Evolutionary conservation across 2,329 filamentous ascomycete genomes (phyloP).

Genomic region (Bipolaris victoriae): DNA sequence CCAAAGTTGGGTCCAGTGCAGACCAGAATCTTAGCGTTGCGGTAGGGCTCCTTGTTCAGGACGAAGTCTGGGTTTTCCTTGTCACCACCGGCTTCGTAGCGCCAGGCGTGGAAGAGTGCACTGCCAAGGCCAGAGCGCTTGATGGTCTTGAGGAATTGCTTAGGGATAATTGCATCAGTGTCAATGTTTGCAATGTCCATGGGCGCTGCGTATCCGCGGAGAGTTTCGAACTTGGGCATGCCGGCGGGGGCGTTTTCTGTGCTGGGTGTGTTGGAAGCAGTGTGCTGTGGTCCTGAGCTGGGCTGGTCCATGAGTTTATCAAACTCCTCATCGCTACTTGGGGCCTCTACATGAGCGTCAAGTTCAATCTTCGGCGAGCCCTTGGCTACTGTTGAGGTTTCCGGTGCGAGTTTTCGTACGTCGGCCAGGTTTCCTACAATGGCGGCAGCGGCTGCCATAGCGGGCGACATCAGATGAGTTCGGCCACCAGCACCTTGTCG

Average conservation of each 20-base stretch:
- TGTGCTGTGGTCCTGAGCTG: conserved; percentile 68
- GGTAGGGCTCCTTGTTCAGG: conserved; percentile 89
- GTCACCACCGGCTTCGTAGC: conserved; percentile 70
- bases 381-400: conserved; percentile 49
- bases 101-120: conserved; percentile 85
- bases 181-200: conserved; percentile 90
- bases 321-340: conserved; percentile 66
- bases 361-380: conserved; percentile 66
- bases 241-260: conserved; percentile 61
- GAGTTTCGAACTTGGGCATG: conserved; percentile 80
- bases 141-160: conserved; percentile 99
- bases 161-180: conserved; percentile 99
- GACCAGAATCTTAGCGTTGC: conserved; percentile 84
- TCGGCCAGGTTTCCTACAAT: conserved; percentile 91
- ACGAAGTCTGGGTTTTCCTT: conserved; percentile 81
- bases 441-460: conserved; percentile 91
- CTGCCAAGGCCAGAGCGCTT: conserved; percentile 92
- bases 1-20: conserved; percentile 94
- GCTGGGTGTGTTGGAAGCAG: conserved; percentile 59
- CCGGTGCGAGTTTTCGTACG: conserved; percentile 75
- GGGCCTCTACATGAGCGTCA: conserved; percentile 63
- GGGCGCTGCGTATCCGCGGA: conserved; percentile 87
- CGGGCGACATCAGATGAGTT: conserved; percentile 95
- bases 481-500: conserved; percentile 90
- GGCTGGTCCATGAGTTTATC: conserved; percentile 67